These are phyloP conservation scores for Ustilago nuda DNA, from an alignment of 1,284 basidiomycete genomes.

Conservation along the genomic window DNA sequence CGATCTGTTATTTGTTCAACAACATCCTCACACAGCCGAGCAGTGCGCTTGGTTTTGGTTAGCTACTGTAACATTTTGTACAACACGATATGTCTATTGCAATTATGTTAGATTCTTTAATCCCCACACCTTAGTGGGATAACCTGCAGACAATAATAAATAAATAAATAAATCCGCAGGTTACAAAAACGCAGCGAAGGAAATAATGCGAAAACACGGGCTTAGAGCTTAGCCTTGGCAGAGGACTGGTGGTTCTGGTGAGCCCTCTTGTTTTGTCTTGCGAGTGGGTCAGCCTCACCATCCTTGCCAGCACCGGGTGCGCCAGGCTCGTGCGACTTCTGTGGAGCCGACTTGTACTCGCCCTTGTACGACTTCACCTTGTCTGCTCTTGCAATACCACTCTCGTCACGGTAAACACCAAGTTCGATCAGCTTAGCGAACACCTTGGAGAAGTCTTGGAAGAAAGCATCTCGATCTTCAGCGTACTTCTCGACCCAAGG, in stretches of 20 bases:
- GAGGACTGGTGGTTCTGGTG: conserved; percentile 11
- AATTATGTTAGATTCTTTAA: not conserved
- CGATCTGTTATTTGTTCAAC: not conserved
- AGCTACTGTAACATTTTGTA: conserved; percentile 5
- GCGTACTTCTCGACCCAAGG: conserved; percentile 71
- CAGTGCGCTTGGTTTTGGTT: too few species aligned
- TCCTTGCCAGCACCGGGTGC: conserved; percentile 54
- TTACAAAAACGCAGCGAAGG: conserved; percentile 14
- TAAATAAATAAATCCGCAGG: too few species aligned
- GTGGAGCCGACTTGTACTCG: conserved; percentile 65
- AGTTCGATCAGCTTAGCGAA: conserved; percentile 70
- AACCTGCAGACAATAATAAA: too few species aligned
- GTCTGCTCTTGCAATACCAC: conserved; percentile 63
- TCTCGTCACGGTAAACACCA: conserved; percentile 67
- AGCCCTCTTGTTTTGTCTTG: conserved; percentile 43
- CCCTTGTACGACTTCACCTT: conserved; percentile 57
- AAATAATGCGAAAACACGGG: not conserved
- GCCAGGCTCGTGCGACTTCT: conserved; percentile 53
- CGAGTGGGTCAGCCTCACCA: conserved; percentile 48
- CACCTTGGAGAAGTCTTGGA: conserved; percentile 72
- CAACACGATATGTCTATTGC: conserved; percentile 24
- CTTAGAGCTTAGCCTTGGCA: conserved; percentile 44
- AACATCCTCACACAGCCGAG: too few species aligned
- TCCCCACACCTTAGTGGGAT: too few species aligned
- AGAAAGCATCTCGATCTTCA: conserved; percentile 73